These are phyloP conservation scores for Nigrospora osmanthi DNA, from an alignment of 2,329 filamentous ascomycete species.

Conservation along the genomic window DNA sequence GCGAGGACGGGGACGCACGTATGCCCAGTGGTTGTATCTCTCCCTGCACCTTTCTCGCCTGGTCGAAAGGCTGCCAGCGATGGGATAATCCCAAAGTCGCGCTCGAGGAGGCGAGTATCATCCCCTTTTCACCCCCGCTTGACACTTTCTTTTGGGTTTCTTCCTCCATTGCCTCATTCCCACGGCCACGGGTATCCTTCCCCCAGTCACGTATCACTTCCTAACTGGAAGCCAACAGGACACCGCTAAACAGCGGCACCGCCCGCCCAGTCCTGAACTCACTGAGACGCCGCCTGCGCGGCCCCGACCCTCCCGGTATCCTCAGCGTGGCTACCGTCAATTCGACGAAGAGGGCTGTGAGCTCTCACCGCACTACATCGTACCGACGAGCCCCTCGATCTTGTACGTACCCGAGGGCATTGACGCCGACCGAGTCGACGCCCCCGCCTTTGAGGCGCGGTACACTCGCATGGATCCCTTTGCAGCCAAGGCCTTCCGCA, in stretches of 20 bases:
- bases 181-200: no score
- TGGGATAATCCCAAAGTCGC: constrained; percentile 14
- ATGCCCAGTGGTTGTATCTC: constrained; percentile 26
- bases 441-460: constrained; percentile 11
- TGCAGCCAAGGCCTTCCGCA: constrained; percentile 12
- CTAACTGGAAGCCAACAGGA: not conserved
- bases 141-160: no score
- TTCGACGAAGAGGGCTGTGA: constrained; percentile 15
- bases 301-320: constrained; percentile 4
- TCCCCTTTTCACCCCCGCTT: no score
- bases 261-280: constrained; percentile 9
- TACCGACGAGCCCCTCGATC: constrained; percentile 15
- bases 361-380: constrained; percentile 14
- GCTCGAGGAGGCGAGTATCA: constrained; percentile 23
- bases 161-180: no score
- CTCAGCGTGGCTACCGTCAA: constrained; percentile 9
- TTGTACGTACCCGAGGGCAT: constrained; percentile 14
- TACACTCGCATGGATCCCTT: constrained; percentile 24
- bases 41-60: constrained; percentile 31
- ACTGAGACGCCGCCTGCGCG: constrained; percentile 1
- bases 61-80: constrained; percentile 25
- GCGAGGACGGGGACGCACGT: constrained; percentile 27
- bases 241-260: constrained; percentile 5
- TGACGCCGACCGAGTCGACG: constrained; percentile 5
- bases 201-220: constrained; percentile 1